Conservation (phyloP, 371 early-diverging fungal species). For the Mortierella sp. region DNA sequence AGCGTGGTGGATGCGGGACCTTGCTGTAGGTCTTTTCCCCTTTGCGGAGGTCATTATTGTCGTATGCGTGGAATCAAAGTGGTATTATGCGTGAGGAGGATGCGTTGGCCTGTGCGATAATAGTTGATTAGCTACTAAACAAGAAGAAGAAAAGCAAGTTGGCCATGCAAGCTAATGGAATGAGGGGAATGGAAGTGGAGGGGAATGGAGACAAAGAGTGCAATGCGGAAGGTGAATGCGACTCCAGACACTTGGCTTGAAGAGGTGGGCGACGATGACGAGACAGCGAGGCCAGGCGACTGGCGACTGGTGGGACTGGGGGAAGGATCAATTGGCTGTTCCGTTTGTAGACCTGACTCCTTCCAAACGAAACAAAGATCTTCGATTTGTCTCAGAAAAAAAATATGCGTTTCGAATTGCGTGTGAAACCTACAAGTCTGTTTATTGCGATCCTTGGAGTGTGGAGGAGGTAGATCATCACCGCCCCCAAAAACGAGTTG, state of each 20-base stretch:
- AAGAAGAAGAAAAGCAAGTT: neutral
- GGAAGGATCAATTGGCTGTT: no score
- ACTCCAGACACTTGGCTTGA: neutral
- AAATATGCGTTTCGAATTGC: no score
- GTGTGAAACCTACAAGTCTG: no score
- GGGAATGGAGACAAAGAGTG: neutral
- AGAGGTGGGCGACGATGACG: neutral
- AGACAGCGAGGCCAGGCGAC: neutral
- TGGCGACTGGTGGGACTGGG: no score
- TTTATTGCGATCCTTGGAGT: no score
- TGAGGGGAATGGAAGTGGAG: neutral
- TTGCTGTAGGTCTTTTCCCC: neutral
- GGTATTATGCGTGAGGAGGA: neutral
- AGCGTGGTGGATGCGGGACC: neutral
- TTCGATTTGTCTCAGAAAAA: no score
- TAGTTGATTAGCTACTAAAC: neutral
- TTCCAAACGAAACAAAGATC: no score
- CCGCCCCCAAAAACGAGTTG: no score
- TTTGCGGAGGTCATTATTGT: neutral
- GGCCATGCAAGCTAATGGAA: neutral
- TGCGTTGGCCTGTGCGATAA: neutral
- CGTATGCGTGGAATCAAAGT: neutral
- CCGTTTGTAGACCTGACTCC: no score
- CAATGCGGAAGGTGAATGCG: neutral
- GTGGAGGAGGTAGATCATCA: no score